These are phyloP conservation scores for Chlamydomonas applanata DNA, from an alignment of 139 green algal species.

Conservation along the genomic window DNA sequence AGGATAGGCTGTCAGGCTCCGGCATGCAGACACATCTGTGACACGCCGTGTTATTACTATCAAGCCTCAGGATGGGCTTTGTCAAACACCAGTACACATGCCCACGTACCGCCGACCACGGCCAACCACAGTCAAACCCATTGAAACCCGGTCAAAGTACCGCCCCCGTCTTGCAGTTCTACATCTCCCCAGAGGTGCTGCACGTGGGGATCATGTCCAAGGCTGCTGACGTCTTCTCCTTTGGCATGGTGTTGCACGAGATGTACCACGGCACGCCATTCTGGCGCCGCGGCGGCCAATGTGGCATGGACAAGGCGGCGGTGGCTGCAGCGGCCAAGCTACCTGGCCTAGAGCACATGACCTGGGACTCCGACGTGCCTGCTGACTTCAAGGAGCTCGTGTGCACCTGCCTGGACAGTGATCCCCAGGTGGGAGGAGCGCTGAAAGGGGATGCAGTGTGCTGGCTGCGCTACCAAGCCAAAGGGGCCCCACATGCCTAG, in stretches of 20 bases:
- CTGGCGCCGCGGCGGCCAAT: background rate
- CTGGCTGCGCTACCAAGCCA: too few species aligned
- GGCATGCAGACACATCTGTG: too few species aligned
- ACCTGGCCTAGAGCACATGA: background rate
- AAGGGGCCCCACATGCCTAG: too few species aligned
- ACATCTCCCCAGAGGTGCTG: constrained; percentile 28
- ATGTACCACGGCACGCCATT: constrained; percentile 10
- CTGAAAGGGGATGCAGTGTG: background rate
- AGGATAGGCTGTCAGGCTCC: too few species aligned
- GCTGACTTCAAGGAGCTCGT: constrained; percentile 1
- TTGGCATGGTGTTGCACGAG: constrained; percentile 13
- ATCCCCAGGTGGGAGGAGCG: background rate
- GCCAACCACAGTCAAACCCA: too few species aligned
- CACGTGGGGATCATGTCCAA: constrained; percentile 18
- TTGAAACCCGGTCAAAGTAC: too few species aligned
- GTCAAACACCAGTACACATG: too few species aligned
- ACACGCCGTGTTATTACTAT: too few species aligned
- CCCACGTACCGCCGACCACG: too few species aligned
- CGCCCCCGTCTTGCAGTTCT: constrained; percentile 16
- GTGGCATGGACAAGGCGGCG: background rate
- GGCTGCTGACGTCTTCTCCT: constrained; percentile 11
- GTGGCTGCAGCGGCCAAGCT: background rate
- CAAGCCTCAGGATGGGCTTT: too few species aligned
- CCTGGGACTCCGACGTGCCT: background rate
- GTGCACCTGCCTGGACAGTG: background rate